Conservation (phyloP, 73 alveolate genomes). For the Paramecium sexaurelia region DNA sequence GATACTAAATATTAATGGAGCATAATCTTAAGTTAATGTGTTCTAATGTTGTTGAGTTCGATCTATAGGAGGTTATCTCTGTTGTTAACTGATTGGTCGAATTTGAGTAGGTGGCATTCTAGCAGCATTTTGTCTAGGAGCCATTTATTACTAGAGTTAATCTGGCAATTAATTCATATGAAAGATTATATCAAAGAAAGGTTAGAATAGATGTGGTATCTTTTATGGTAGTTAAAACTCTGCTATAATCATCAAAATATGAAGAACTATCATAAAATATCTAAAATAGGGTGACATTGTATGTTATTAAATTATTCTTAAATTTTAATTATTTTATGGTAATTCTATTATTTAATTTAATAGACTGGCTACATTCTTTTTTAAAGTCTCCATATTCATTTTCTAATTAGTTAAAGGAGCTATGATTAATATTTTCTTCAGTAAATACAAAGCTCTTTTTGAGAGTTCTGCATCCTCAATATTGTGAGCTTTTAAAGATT, state of each 20-base stretch:
- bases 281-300: background rate
- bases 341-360: background rate
- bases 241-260: background rate
- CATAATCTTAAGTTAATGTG: background rate
- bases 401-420: slow-evolving; percentile 7
- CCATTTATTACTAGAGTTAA: background rate
- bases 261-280: slow-evolving; percentile 34
- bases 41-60: background rate
- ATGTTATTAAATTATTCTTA: background rate
- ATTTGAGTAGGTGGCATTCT: background rate
- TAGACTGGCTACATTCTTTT: background rate
- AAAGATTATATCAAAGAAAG: background rate
- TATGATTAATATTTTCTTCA: slow-evolving; percentile 23
- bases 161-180: slow-evolving; percentile 11
- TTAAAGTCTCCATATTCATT: slow-evolving; percentile 32
- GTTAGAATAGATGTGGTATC: background rate
- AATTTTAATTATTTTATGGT: background rate
- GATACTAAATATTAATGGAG: background rate
- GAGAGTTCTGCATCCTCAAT: background rate
- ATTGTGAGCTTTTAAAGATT: background rate
- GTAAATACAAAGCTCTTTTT: slow-evolving; percentile 42
- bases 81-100: background rate
- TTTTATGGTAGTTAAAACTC: background rate
- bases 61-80: background rate
- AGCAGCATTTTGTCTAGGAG: background rate